Evolutionary conservation across 1,284 basidiomycete species (phyloP), one percentile per base, ranked within the genome.

Genomic region (Ustilago sp.): DNA sequence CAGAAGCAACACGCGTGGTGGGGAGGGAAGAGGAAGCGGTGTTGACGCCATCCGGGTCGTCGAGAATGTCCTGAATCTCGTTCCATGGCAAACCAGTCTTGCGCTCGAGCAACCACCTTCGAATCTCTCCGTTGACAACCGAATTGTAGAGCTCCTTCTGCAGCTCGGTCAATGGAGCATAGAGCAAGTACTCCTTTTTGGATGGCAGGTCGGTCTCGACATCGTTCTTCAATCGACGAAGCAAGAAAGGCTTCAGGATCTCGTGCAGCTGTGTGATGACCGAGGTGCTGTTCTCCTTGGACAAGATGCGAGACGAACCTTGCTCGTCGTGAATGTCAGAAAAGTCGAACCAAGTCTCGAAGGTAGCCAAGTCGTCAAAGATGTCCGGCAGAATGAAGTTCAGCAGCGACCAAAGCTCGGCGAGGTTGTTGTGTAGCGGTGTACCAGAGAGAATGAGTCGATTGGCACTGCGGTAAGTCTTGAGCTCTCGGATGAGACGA

Each of bases 361-460:
- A 98, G 0, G 92, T 90, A 66, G 93, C 91, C 31, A 96, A 88
- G 80, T 98, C 93, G 70, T 92, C 90, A 86, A 99, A 99, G 67
- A 98, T 92, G 80, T 86, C 82, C 23, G 83, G 81, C 23, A 83
- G 41, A 48, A 85, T 83, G 41, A 98, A 99, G 85, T 98, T 97
- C 50, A 99, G 90, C 8, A 98, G 88, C 1, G 94, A 92, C 95
- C 95, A 98, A 3, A 99, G 88, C 86, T 99, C 95, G 11, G 91
- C 89, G 3, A 99, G 89, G 83, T 98, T 98, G 87, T 99, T 98
- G 93, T 94, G 95, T 38, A 98, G 87, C 2, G 94, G 95, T 8
- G 95, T 98, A 28, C 95, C 95, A 0, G 95, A 98, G 62, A 98
- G 87, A 62, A 98, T 93, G 90, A 98, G 92, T 59, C 95, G 89